phyloP scores from a whole-genome alignment of 768 basidiomycete species.

The Sutorius australiensis region DNA sequence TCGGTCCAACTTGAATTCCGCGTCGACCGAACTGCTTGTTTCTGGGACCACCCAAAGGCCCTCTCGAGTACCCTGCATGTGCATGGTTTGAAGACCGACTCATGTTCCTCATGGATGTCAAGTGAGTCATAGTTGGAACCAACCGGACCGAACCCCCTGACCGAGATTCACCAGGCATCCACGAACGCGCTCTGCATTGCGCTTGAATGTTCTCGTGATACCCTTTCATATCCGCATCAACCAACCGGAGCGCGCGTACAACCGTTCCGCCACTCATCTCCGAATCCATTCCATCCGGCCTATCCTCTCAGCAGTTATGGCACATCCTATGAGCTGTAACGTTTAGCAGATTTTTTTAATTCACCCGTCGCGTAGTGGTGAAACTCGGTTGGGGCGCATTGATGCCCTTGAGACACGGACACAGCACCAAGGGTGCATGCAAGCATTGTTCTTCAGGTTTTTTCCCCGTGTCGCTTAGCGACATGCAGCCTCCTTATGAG shows the following conservation, averaged over 20 bases:
- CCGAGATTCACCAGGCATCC: background rate
- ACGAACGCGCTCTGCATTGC: too few species aligned
- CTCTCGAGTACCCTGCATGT: background rate
- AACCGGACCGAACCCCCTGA: background rate
- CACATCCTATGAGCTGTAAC: background rate
- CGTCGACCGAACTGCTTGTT: background rate
- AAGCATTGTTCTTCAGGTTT: background rate
- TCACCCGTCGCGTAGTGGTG: background rate
- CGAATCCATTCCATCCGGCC: background rate
- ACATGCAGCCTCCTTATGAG: background rate
- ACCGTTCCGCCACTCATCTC: background rate
- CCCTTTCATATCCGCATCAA: background rate
- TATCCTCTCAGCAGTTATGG: background rate
- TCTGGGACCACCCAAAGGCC: background rate
- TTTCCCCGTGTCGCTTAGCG: background rate
- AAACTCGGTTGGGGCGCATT: constrained; percentile 1
- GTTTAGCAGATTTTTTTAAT: background rate
- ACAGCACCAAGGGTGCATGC: constrained; percentile 1
- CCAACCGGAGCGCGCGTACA: background rate
- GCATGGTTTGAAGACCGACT: background rate
- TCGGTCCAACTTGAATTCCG: background rate
- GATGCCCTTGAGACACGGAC: constrained; percentile 4
- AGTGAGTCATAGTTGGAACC: background rate
- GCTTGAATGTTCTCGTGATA: background rate
- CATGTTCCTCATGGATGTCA: background rate